Conservation (phyloP, 129 eudicot species). For the Artemisia annua region DNA sequence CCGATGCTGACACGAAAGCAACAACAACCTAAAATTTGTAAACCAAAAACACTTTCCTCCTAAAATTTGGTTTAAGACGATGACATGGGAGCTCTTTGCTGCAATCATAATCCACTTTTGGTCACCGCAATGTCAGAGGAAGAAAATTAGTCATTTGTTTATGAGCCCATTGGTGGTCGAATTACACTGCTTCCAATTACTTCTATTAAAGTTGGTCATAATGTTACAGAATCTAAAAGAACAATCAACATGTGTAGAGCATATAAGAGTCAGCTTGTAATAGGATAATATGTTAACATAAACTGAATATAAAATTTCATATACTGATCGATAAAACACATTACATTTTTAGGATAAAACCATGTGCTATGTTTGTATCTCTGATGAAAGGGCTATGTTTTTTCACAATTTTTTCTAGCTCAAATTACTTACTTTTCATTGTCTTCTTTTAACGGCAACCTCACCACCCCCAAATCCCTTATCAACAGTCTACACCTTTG, state of each 20-base stretch:
- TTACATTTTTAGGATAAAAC: too few species aligned
- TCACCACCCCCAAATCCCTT: too few species aligned
- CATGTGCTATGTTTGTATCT: too few species aligned
- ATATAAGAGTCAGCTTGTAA: too few species aligned
- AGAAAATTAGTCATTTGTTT: not conserved
- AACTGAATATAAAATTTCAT: too few species aligned
- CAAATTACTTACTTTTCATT: too few species aligned
- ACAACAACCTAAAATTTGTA: not conserved
- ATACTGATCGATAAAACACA: too few species aligned
- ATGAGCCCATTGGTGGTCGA: slow-evolving; percentile 4
- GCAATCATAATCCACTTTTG: not conserved
- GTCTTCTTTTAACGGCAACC: too few species aligned
- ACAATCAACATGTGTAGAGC: not conserved
- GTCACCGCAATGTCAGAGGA: not conserved
- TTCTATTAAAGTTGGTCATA: not conserved
- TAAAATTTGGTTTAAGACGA: not conserved
- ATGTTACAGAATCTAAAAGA: not conserved
- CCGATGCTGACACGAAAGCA: not conserved
- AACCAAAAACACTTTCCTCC: not conserved
- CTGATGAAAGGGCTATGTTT: too few species aligned
- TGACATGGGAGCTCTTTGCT: not conserved
- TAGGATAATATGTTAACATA: too few species aligned
- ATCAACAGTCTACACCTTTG: too few species aligned
- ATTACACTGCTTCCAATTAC: not conserved
- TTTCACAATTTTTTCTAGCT: too few species aligned